Conservation (phyloP, 176 grass and related monocot species). For the Stipa capillata region DNA sequence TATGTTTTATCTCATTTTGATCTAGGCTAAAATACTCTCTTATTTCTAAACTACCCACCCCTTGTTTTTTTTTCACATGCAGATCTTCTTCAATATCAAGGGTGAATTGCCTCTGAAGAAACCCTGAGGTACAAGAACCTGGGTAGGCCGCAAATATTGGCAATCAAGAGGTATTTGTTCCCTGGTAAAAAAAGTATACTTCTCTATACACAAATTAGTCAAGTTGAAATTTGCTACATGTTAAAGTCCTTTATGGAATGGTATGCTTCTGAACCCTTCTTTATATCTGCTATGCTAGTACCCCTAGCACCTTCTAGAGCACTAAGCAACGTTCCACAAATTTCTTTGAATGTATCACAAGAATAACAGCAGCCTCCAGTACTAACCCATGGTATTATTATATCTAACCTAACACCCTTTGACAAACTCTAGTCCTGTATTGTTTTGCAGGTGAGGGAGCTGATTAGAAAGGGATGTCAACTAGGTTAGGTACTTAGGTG, state of each 20-base stretch:
- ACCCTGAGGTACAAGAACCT: background rate
- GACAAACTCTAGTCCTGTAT: background rate
- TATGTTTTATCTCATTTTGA: background rate
- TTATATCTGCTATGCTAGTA: conserved; percentile 27
- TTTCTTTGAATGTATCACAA: conserved; percentile 22
- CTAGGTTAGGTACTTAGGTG: conserved; percentile 44
- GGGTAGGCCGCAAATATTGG: background rate
- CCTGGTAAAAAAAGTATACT: background rate
- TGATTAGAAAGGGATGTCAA: conserved; percentile 33
- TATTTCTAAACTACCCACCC: background rate
- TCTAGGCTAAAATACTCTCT: background rate
- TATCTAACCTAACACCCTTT: conserved; percentile 21
- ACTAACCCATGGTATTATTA: conserved; percentile 1
- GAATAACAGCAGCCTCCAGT: conserved; percentile 16
- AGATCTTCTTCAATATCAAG: conserved; percentile 12
- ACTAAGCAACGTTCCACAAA: conserved; percentile 25
- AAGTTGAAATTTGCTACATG: background rate
- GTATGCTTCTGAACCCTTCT: conserved; percentile 11
- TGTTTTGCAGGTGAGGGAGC: conserved; percentile 21
- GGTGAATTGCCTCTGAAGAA: background rate
- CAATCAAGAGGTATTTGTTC: conserved; percentile 12
- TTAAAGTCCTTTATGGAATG: conserved; percentile 16
- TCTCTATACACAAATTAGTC: background rate
- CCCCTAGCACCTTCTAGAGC: conserved; percentile 22
- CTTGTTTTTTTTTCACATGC: background rate